Evolutionary conservation across 768 basidiomycete genomes (phyloP).

Genomic region (Chlorophyllum brunneum): DNA sequence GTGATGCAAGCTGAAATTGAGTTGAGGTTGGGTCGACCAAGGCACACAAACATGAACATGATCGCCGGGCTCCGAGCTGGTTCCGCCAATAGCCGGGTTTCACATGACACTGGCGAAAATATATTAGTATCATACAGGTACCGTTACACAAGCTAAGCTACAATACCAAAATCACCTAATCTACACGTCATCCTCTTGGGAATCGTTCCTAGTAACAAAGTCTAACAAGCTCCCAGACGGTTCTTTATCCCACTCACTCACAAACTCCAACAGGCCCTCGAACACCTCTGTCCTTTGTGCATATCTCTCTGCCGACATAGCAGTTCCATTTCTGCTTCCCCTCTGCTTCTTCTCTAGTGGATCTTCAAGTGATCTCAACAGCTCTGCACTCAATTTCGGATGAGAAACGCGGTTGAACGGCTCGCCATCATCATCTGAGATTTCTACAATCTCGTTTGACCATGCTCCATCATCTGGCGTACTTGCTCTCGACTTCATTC

Average conservation of each 20-base stretch:
- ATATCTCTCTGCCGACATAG: conserved; percentile 46
- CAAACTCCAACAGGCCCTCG: conserved; percentile 59
- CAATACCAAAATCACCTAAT: neutral
- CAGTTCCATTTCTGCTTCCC: conserved; percentile 13
- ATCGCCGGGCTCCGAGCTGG: neutral
- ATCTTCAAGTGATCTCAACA: conserved; percentile 25
- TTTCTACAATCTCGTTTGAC: conserved; percentile 34
- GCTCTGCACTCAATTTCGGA: conserved; percentile 17
- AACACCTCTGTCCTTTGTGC: conserved; percentile 68
- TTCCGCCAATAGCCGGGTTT: conserved; percentile 3
- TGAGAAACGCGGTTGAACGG: neutral
- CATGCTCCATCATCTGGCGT: conserved; percentile 20
- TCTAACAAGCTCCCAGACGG: conserved; percentile 62
- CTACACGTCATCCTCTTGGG: conserved; percentile 13
- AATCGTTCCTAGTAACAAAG: conserved; percentile 44
- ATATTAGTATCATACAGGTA: neutral
- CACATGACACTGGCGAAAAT: conserved; percentile 9
- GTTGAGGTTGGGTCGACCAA: neutral
- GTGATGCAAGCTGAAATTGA: neutral
- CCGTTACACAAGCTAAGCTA: neutral
- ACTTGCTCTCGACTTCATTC: conserved; percentile 31
- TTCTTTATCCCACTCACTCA: conserved; percentile 62
- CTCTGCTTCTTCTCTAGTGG: conserved; percentile 19
- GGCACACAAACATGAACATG: neutral
- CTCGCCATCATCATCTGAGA: conserved; percentile 21